Conservation (phyloP, 306 rosid species). For the Prunus mume region DNA sequence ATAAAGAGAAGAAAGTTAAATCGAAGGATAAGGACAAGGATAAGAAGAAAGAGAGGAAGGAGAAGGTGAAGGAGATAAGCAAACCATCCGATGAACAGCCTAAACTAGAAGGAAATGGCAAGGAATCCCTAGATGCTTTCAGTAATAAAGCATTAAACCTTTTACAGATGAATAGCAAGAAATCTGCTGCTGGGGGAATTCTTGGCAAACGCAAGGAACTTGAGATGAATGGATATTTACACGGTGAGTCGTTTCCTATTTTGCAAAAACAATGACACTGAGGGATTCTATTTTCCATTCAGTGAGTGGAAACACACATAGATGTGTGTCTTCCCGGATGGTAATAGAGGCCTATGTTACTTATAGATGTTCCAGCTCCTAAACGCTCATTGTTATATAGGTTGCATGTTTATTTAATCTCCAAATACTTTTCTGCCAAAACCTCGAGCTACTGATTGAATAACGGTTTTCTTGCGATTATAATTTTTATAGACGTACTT, state of each 20-base stretch:
- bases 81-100: slow-evolving; percentile 3
- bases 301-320: not conserved
- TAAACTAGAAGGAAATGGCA: not conserved
- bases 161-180: slow-evolving; percentile 1
- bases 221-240: slow-evolving; percentile 11
- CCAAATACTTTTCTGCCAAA: not conserved
- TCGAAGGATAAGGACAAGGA: not conserved
- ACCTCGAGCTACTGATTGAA: not conserved
- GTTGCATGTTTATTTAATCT: not conserved
- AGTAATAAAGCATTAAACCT: not conserved
- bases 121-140: not conserved
- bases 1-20: slow-evolving; percentile 8
- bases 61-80: slow-evolving; percentile 4
- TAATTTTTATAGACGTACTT: not conserved
- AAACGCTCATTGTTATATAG: not conserved
- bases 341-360: not conserved
- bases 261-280: not conserved
- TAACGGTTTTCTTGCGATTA: not conserved
- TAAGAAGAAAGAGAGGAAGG: not conserved
- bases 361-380: not conserved
- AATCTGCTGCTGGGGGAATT: slow-evolving; percentile 2
- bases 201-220: slow-evolving; percentile 13
- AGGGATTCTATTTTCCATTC: not conserved
- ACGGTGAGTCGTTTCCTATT: slow-evolving; percentile 15
- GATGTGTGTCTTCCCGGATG: not conserved